Evolutionary conservation across 192 early-diverging fungal genomes (phyloP).

Genomic region (Powellomyces hirtus): DNA sequence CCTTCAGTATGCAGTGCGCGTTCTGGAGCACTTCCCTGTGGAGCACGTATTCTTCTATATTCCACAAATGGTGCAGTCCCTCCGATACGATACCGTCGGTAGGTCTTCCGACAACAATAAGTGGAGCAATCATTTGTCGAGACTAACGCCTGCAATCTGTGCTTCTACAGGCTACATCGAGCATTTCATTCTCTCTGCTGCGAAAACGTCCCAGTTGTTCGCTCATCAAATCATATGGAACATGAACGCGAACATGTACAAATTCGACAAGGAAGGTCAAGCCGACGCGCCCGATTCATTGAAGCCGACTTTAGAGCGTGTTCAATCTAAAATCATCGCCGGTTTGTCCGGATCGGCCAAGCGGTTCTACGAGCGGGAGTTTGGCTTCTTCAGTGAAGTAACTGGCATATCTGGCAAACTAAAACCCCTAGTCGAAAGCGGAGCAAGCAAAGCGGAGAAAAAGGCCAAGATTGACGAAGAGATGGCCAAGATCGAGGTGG

Average conservation of each 20-base stretch:
- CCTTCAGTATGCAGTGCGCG: constrained; percentile 91
- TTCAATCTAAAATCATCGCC: constrained; percentile 77
- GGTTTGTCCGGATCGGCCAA: constrained; percentile 85
- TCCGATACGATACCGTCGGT: constrained; percentile 77
- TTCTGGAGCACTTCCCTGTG: constrained; percentile 84
- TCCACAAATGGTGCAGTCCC: constrained; percentile 95
- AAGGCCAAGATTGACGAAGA: constrained; percentile 99
- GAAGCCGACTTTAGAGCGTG: constrained; percentile 84
- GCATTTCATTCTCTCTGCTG: constrained; percentile 90
- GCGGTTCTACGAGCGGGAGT: constrained; percentile 93
- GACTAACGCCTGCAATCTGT: too few relatives aligned
- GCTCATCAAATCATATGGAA: constrained; percentile 99
- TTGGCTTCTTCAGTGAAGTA: constrained; percentile 91
- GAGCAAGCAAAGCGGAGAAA: constrained; percentile 88
- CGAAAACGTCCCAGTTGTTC: constrained; percentile 91
- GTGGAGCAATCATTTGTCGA: too few relatives aligned
- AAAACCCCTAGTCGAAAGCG: constrained; percentile 79
- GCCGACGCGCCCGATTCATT: constrained; percentile 71
- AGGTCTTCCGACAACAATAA: too few relatives aligned
- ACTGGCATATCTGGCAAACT: constrained; percentile 98
- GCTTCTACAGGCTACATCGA: constrained; percentile 89
- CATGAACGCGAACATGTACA: constrained; percentile 98
- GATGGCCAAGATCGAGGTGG: constrained; percentile 88
- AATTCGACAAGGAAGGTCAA: constrained; percentile 58
- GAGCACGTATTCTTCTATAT: constrained; percentile 98